Conservation (phyloP, 371 early-diverging fungal species). For the Rhizopus delemar region DNA sequence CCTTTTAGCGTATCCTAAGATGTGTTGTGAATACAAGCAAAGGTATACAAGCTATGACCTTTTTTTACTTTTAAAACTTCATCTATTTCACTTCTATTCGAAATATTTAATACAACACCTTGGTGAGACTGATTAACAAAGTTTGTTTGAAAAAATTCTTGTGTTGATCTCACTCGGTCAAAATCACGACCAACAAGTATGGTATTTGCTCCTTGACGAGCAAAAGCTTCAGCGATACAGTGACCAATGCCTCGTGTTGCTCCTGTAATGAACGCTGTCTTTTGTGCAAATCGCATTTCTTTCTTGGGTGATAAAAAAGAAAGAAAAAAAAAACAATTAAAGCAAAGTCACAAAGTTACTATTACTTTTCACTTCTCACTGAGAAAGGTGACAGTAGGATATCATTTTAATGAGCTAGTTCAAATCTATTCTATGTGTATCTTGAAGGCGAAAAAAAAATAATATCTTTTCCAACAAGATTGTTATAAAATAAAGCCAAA, state of each 20-base stretch:
- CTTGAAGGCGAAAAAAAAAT: too few species aligned
- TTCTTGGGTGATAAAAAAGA: background rate
- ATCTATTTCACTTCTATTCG: slow-evolving; percentile 42
- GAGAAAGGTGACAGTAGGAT: too few species aligned
- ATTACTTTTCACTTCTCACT: too few species aligned
- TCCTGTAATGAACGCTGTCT: slow-evolving; percentile 67
- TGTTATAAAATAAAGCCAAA: too few species aligned
- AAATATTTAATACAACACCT: slow-evolving; percentile 53
- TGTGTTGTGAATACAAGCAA: background rate
- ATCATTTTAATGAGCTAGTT: too few species aligned
- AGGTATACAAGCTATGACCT: background rate
- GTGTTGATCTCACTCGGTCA: slow-evolving; percentile 37
- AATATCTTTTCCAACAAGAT: too few species aligned
- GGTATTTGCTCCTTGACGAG: slow-evolving; percentile 56
- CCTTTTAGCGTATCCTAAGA: slow-evolving; percentile 29
- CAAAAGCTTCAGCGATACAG: slow-evolving; percentile 63
- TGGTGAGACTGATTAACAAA: slow-evolving; percentile 32
- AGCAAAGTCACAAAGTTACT: background rate
- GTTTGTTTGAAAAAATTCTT: slow-evolving; percentile 27
- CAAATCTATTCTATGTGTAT: too few species aligned
- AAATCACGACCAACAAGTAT: slow-evolving; percentile 62
- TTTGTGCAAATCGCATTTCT: slow-evolving; percentile 36
- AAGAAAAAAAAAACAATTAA: slow-evolving; percentile 1
- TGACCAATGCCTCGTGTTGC: slow-evolving; percentile 80
- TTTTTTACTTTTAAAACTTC: slow-evolving; percentile 43